Conservation (phyloP, 108 stramenopile genomes). For the Epipyxis sp. region DNA sequence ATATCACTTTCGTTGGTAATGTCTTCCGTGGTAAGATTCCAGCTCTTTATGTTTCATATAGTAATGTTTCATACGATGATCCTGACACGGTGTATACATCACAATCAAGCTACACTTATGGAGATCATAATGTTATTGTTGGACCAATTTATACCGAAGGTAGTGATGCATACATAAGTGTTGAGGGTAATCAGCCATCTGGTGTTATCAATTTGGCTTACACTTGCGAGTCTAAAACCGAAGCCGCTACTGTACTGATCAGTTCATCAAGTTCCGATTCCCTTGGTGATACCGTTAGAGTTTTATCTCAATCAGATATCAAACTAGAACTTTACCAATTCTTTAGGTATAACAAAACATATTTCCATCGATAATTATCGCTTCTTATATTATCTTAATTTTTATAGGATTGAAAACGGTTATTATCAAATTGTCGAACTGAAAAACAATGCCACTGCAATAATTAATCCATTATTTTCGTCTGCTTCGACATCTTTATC, state of each 20-base stretch:
- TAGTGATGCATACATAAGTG: background rate
- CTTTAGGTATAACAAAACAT: no score
- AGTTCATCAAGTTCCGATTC: background rate
- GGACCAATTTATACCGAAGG: slow-evolving; percentile 10
- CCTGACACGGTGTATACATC: background rate
- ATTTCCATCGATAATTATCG: no score
- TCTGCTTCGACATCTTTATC: background rate
- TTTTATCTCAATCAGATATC: background rate
- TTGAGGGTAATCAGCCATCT: slow-evolving; percentile 65
- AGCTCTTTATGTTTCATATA: slow-evolving; percentile 5
- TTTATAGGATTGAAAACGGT: slow-evolving; percentile 3
- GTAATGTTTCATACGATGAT: slow-evolving; percentile 1
- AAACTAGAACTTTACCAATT: no score
- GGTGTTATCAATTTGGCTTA: slow-evolving; percentile 65
- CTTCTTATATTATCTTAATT: background rate
- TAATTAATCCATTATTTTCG: slow-evolving; percentile 6
- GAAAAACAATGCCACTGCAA: background rate
- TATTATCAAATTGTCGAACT: slow-evolving; percentile 18
- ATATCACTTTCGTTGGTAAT: slow-evolving; percentile 63
- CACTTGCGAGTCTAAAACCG: slow-evolving; percentile 60
- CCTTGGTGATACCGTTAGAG: background rate
- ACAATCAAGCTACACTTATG: background rate
- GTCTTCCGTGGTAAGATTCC: slow-evolving; percentile 69
- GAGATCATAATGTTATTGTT: slow-evolving; percentile 3
- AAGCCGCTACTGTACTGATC: slow-evolving; percentile 29